These are phyloP conservation scores for Microascus cirrosus DNA, from an alignment of 2,329 filamentous ascomycete genomes.

Conservation along the genomic window DNA sequence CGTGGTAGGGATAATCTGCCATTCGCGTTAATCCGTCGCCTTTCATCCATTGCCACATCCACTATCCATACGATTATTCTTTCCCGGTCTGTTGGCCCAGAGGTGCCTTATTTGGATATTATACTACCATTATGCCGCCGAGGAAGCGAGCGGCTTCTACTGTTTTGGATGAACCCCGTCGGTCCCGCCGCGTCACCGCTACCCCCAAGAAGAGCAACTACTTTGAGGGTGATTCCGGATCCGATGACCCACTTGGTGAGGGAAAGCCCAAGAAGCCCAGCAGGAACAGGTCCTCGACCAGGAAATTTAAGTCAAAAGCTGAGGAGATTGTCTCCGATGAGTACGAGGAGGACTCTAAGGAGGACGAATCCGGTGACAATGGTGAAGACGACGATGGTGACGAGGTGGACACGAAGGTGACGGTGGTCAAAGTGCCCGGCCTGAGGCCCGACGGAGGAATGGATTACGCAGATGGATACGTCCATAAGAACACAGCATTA, in stretches of 20 bases:
- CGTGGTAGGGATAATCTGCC: neutral
- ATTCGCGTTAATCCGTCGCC: constrained; percentile 1
- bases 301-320: neutral
- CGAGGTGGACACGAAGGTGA: constrained; percentile 2
- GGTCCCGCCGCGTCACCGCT: constrained; percentile 2
- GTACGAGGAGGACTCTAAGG: constrained; percentile 1
- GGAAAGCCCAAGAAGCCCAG: neutral
- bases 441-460: constrained; percentile 27
- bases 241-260: neutral
- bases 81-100: neutral
- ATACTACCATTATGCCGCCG: neutral
- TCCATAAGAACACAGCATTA: constrained; percentile 46
- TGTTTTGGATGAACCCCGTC: constrained; percentile 2
- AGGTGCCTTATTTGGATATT: neutral
- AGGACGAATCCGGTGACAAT: neutral
- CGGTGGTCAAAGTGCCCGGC: neutral
- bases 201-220: constrained; percentile 3
- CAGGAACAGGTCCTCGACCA: neutral
- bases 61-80: neutral
- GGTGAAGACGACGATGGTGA: neutral
- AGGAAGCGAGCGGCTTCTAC: constrained; percentile 4
- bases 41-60: neutral
- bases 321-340: constrained; percentile 1
- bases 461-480: constrained; percentile 36
- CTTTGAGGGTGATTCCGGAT: constrained; percentile 3